phyloP scores from a whole-genome alignment of 2,329 filamentous ascomycete genomes.

The Penicillium sp. region DNA sequence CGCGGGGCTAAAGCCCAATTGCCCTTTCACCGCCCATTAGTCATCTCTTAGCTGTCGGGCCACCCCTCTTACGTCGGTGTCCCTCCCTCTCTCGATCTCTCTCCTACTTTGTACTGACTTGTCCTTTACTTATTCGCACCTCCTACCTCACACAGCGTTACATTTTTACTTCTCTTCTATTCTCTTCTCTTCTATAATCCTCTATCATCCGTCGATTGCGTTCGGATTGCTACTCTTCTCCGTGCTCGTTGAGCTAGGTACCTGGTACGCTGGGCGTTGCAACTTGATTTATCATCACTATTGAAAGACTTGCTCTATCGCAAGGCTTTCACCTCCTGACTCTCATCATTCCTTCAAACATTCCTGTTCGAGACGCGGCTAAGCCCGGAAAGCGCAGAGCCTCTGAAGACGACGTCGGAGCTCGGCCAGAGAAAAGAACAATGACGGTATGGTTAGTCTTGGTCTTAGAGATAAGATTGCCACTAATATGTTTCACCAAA shows the following conservation, averaged over 20 bases:
- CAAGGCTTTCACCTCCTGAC: slow-evolving; percentile 40
- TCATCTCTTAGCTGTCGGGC: slow-evolving; percentile 19
- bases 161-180: slow-evolving; percentile 5
- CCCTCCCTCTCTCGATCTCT: slow-evolving; percentile 14
- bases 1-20: slow-evolving; percentile 6
- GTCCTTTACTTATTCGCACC: slow-evolving; percentile 17
- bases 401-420: slow-evolving; percentile 47
- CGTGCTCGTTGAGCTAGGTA: slow-evolving; percentile 20
- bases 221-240: slow-evolving; percentile 9
- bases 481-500: slow-evolving; percentile 25
- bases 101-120: slow-evolving; percentile 8
- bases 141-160: slow-evolving; percentile 4
- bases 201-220: slow-evolving; percentile 7
- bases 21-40: slow-evolving; percentile 9
- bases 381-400: slow-evolving; percentile 55
- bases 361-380: slow-evolving; percentile 44
- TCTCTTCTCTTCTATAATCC: not conserved
- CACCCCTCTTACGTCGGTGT: slow-evolving; percentile 29
- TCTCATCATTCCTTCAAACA: slow-evolving; percentile 45
- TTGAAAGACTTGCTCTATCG: slow-evolving; percentile 44
- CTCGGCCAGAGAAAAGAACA: slow-evolving; percentile 52
- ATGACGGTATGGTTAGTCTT: slow-evolving; percentile 46
- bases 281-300: slow-evolving; percentile 25
- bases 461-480: slow-evolving; percentile 3
- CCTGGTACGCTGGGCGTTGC: slow-evolving; percentile 31